phyloP scores from a whole-genome alignment of 768 basidiomycete species.

The Leccinum boreale region DNA sequence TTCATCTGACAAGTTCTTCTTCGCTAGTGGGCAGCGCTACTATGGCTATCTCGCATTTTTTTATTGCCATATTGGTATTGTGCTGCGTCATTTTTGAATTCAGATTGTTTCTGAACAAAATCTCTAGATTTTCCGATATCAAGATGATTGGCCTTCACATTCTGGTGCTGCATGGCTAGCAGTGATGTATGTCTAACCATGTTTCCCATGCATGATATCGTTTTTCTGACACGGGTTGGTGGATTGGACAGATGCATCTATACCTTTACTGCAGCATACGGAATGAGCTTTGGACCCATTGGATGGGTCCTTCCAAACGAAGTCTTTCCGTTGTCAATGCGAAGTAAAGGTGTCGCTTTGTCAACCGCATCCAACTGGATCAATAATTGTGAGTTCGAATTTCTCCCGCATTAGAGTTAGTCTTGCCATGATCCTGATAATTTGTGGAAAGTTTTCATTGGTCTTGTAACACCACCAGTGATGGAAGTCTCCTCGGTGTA shows the following conservation, averaged over 20 bases:
- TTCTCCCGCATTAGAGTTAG: background rate
- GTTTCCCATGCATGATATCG: background rate
- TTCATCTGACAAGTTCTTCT: background rate
- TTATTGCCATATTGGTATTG: conserved; percentile 61
- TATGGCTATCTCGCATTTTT: conserved; percentile 64
- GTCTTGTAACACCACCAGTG: conserved; percentile 65
- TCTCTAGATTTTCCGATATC: conserved; percentile 45
- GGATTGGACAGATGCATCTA: conserved; percentile 53
- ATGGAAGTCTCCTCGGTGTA: conserved; percentile 60
- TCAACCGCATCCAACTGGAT: conserved; percentile 86
- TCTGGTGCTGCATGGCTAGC: conserved; percentile 60
- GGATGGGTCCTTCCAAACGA: conserved; percentile 85
- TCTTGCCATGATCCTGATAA: conserved; percentile 2
- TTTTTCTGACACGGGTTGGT: background rate
- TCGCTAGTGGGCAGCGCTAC: conserved; percentile 50
- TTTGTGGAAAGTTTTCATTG: conserved; percentile 58
- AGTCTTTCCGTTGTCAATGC: conserved; percentile 74
- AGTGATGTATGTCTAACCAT: conserved; percentile 48
- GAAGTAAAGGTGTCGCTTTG: conserved; percentile 79
- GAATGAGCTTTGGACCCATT: conserved; percentile 73
- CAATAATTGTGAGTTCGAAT: conserved; percentile 61
- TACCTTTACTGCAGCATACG: conserved; percentile 73
- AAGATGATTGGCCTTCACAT: conserved; percentile 58
- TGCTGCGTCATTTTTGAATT: background rate
- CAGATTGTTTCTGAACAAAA: background rate